Base-by-base conservation (phyloP, 2,329 filamentous ascomycete species). In the Venturia effusa region DNA sequence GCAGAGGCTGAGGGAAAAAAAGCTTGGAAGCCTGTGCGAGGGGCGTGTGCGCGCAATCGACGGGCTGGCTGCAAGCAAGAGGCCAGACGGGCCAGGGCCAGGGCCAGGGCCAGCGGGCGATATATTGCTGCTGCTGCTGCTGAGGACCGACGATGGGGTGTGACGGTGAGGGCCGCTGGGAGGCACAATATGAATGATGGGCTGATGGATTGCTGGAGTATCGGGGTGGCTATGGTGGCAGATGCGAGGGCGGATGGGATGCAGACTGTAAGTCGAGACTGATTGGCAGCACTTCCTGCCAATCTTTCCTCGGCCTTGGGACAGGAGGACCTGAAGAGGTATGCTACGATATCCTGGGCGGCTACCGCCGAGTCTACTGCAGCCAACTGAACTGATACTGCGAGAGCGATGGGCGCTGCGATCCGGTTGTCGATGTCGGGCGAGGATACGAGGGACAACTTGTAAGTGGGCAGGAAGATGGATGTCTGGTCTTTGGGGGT, bases 281-380 rank as follows among this genome's bases (percentile, higher is more conserved):
- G 30, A 34, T 55, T 55, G 51, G 51, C 13, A 34, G 27, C 51
- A 34, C 27, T 34, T 4, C n/a, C 15, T n/a, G 51, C 51, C 51
- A 57, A 57, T 57, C n/a, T n/a, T 57, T n/a, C n/a, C 51, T 57
- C 51, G 51, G 27, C 51, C 51, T 34, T 57, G 51, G 51, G 51
- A 17, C 51, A 57, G n/a, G 3, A 57, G 30, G n/a, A n/a, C n/a
- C n/a, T n/a, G n/a, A n/a, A n/a, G n/a, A n/a, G n/a, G n/a, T n/a
- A n/a, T n/a, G n/a, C n/a, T n/a, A n/a, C n/a, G 30, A 8, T 55
- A 57, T 57, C 15, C 51, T 57, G 51, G 43, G 51, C 51, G 15
- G 51, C 51, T 34, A 57, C 51, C 27, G 15, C 51, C 51, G 51
- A 57, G 27, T n/a, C 51, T 57, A 57, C 51, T 57, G 51, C 51